Conservation (phyloP, 306 rosid genomes). For the Quercus aquifolioides region DNA sequence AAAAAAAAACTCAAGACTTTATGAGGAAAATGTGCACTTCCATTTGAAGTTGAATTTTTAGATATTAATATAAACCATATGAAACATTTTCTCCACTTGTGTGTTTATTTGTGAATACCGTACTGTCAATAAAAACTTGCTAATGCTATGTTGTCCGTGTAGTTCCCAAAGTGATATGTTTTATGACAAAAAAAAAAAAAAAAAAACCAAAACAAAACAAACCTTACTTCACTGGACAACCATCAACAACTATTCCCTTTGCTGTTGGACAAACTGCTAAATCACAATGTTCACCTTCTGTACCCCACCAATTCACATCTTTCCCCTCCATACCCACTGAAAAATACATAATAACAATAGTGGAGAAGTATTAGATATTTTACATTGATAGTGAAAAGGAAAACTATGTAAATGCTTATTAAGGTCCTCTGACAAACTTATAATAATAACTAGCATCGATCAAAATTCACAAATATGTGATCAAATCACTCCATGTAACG, state of each 20-base stretch:
- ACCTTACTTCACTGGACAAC: constrained; percentile 41
- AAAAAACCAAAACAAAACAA: neutral
- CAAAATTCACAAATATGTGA: too few species aligned
- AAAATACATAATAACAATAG: constrained; percentile 20
- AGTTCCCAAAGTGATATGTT: too few species aligned
- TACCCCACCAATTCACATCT: constrained; percentile 61
- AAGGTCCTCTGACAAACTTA: neutral
- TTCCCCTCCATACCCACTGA: constrained; percentile 51
- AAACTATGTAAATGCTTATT: constrained; percentile 43
- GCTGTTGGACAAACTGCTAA: constrained; percentile 68
- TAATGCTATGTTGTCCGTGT: too few species aligned
- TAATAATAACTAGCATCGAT: too few species aligned
- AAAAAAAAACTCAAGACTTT: too few species aligned
- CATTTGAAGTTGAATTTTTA: too few species aligned
- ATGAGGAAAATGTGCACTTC: too few species aligned
- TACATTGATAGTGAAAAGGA: constrained; percentile 53
- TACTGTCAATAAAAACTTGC: too few species aligned
- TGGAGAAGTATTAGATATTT: neutral
- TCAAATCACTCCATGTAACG: too few species aligned
- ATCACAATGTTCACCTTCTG: constrained; percentile 57
- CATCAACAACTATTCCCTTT: constrained; percentile 43
- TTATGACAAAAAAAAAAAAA: neutral
- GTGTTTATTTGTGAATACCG: too few species aligned
- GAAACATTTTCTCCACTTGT: too few species aligned
- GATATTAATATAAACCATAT: too few species aligned